Conservation (phyloP, 1,284 basidiomycete species). For the Heterobasidion parviporum region DNA sequence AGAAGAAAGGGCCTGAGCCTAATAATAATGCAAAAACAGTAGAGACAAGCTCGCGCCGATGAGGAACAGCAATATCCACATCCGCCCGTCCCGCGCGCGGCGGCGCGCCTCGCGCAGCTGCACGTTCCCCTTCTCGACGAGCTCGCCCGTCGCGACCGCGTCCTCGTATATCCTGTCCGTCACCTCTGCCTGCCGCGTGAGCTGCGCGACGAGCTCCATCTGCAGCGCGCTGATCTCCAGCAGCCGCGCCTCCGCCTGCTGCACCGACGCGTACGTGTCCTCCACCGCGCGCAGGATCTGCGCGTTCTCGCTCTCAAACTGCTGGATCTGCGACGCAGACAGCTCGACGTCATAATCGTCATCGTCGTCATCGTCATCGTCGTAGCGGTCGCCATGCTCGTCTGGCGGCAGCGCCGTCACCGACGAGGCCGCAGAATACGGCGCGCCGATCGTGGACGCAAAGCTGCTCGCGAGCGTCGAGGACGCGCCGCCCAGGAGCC, state of each 20-base stretch:
- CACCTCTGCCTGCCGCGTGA: slow-evolving; percentile 83
- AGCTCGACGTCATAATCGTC: slow-evolving; percentile 73
- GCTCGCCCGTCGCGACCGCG: slow-evolving; percentile 74
- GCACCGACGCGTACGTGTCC: slow-evolving; percentile 77
- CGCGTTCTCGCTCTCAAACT: slow-evolving; percentile 87
- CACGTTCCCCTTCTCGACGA: slow-evolving; percentile 80
- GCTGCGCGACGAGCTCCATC: slow-evolving; percentile 79
- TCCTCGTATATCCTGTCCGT: slow-evolving; percentile 88
- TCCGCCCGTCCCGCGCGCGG: slow-evolving; percentile 73
- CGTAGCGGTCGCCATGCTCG: slow-evolving; percentile 31
- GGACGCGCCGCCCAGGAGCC: slow-evolving; percentile 62
- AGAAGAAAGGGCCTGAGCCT: background rate
- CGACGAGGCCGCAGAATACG: slow-evolving; percentile 6
- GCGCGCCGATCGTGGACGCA: slow-evolving; percentile 55
- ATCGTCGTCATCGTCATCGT: slow-evolving; percentile 32
- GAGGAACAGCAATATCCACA: slow-evolving; percentile 81
- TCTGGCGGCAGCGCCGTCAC: slow-evolving; percentile 9
- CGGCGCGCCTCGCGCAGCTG: slow-evolving; percentile 80
- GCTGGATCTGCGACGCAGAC: slow-evolving; percentile 77
- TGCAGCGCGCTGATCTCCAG: slow-evolving; percentile 88
- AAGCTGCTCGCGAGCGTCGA: slow-evolving; percentile 48
- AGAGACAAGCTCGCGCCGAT: slow-evolving; percentile 80
- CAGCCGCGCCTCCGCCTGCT: slow-evolving; percentile 81
- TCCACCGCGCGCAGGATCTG: slow-evolving; percentile 76
- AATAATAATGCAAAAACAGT: slow-evolving; percentile 84